Percentiles rank a stretch among this genome's conserved stretches.
Evolutionary conservation across 2,329 filamentous ascomycete species (phyloP).

Genomic region (Microcyclosporella mali): DNA sequence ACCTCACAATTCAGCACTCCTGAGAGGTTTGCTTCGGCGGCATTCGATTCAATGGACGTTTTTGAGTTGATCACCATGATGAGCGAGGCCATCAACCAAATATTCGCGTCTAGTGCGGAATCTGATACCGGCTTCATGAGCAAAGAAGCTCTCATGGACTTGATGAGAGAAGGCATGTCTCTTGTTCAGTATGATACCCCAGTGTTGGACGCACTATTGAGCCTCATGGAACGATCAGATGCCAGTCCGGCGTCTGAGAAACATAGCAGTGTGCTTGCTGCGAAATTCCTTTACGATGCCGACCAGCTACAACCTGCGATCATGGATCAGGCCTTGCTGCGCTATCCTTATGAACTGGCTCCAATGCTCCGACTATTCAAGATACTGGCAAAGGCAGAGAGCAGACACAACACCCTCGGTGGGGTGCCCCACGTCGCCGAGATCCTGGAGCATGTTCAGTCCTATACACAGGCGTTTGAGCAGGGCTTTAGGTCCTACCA

Average conservation of each 20-base stretch:
- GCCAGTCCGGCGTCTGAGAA: conserved; percentile 4
- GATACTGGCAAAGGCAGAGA: conserved; percentile 15
- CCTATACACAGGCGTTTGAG: conserved; percentile 73
- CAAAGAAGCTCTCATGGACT: conserved; percentile 60
- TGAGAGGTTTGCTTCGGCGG: conserved; percentile 39
- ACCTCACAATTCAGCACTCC: conserved; percentile 14
- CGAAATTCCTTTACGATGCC: conserved; percentile 52
- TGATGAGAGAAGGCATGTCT: conserved; percentile 61
- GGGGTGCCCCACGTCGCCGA: conserved; percentile 41
- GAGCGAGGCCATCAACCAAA: conserved; percentile 39
- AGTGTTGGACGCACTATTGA: conserved; percentile 59
- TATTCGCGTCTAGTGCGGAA: conserved; percentile 46
- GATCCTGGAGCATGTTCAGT: conserved; percentile 63
- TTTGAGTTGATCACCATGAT: conserved; percentile 45
- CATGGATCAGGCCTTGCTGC: conserved; percentile 62
- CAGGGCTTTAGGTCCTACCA: conserved; percentile 66
- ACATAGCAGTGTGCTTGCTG: conserved; percentile 31
- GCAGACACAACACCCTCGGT: neutral
- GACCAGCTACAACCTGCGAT: conserved; percentile 50
- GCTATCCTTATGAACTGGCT: conserved; percentile 79
- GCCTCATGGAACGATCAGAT: conserved; percentile 45
- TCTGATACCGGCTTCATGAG: conserved; percentile 56
- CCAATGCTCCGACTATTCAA: conserved; percentile 56
- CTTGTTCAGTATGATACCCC: conserved; percentile 68
- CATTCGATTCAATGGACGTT: conserved; percentile 42